A percentile compares a stretch with the other conserved stretches of the same genome.
phyloP scores from a whole-genome alignment of 1,139 yeast genomes.

The Magnusiomyces fungicola region DNA sequence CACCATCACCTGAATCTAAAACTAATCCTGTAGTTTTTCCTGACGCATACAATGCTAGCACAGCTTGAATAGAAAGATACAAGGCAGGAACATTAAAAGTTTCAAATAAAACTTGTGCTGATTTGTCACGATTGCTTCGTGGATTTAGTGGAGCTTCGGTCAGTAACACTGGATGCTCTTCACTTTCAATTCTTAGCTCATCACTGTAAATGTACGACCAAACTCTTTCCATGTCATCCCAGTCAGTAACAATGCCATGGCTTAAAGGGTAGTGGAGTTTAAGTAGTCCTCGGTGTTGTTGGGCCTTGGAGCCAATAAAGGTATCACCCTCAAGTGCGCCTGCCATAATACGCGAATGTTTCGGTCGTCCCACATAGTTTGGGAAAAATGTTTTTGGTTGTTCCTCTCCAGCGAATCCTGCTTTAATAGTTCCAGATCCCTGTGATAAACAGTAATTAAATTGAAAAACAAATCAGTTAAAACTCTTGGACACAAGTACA shows the following conservation, averaged over 20 bases:
- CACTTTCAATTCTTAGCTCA: slow-evolving; percentile 61
- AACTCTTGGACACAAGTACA: neutral
- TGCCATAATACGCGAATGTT: slow-evolving; percentile 79
- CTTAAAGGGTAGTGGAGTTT: slow-evolving; percentile 63
- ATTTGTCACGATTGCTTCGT: slow-evolving; percentile 54
- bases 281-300: slow-evolving; percentile 65
- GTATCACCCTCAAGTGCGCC: slow-evolving; percentile 58
- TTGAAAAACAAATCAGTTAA: neutral
- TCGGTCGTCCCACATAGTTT: slow-evolving; percentile 68
- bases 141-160: slow-evolving; percentile 92
- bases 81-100: slow-evolving; percentile 80
- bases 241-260: slow-evolving; percentile 75
- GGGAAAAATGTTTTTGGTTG: slow-evolving; percentile 55
- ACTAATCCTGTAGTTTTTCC: slow-evolving; percentile 91
- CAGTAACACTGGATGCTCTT: slow-evolving; percentile 80
- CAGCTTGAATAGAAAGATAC: slow-evolving; percentile 79
- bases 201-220: slow-evolving; percentile 62
- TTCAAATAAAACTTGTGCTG: slow-evolving; percentile 77
- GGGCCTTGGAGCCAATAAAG: slow-evolving; percentile 72
- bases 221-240: slow-evolving; percentile 78
- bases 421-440: slow-evolving; percentile 84
- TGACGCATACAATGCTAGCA: slow-evolving; percentile 74
- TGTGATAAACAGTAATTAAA: slow-evolving; percentile 15
- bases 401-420: slow-evolving; percentile 93
- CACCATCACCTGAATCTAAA: slow-evolving; percentile 89